Conservation (phyloP, 371 early-diverging fungal species). For the Lichtheimia ornata region DNA sequence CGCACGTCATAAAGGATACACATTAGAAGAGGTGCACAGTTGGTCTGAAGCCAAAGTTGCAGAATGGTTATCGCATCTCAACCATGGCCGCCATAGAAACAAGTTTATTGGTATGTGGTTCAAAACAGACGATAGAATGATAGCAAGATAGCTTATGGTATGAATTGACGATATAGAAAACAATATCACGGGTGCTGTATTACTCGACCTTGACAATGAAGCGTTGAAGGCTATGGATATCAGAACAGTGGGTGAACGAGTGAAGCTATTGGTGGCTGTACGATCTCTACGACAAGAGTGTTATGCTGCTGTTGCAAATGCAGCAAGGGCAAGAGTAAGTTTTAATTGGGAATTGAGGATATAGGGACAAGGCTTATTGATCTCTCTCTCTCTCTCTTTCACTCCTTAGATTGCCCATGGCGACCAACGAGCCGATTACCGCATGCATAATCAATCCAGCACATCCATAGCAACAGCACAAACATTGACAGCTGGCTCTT, state of each 20-base stretch:
- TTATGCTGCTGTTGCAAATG: constrained; percentile 36
- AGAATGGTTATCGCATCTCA: constrained; percentile 75
- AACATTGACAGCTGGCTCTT: constrained; percentile 7
- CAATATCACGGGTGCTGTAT: constrained; percentile 76
- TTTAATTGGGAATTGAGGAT: neutral
- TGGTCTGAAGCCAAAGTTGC: constrained; percentile 79
- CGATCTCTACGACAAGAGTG: constrained; percentile 70
- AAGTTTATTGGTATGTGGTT: constrained; percentile 60
- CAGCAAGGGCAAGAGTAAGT: constrained; percentile 27
- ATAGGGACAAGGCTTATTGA: neutral
- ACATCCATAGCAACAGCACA: constrained; percentile 13
- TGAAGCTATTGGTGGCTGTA: constrained; percentile 75
- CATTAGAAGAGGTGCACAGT: constrained; percentile 52
- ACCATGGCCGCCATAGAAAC: constrained; percentile 66
- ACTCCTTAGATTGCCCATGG: neutral
- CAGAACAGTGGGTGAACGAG: constrained; percentile 81
- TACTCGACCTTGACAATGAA: constrained; percentile 82
- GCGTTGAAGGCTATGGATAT: constrained; percentile 85
- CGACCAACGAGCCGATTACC: constrained; percentile 15
- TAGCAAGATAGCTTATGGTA: neutral
- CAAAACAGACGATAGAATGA: neutral
- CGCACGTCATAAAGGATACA: constrained; percentile 27
- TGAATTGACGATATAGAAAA: constrained; percentile 47
- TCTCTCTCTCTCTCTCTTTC: neutral
- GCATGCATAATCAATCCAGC: constrained; percentile 18